Conservation (phyloP, 768 basidiomycete species). For the Mycena amicta region DNA sequence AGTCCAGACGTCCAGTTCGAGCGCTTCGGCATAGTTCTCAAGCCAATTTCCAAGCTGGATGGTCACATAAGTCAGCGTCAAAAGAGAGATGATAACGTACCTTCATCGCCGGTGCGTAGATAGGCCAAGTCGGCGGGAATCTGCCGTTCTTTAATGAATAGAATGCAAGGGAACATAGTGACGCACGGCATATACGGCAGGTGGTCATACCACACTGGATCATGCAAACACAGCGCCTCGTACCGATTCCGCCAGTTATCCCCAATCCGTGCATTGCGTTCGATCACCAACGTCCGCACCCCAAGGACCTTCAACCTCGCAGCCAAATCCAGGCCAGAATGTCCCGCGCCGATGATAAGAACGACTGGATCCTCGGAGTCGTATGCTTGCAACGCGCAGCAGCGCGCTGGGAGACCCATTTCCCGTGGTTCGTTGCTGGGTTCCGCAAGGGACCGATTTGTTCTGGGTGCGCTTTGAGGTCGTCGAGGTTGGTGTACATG, state of each 20-base stretch:
- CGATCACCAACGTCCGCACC: constrained; percentile 53
- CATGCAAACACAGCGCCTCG: constrained; percentile 57
- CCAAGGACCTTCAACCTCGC: constrained; percentile 57
- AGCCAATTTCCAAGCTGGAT: constrained; percentile 67
- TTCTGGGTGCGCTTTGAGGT: constrained; percentile 47
- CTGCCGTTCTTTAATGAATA: constrained; percentile 26
- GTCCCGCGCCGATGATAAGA: constrained; percentile 58
- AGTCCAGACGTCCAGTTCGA: constrained; percentile 69
- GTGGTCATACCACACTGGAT: constrained; percentile 56
- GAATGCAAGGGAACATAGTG: not conserved
- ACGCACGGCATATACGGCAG: constrained; percentile 57
- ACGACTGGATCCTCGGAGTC: constrained; percentile 52
- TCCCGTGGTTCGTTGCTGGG: constrained; percentile 45
- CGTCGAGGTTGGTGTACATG: constrained; percentile 53
- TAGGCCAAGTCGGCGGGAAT: constrained; percentile 62
- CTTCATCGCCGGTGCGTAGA: constrained; percentile 53
- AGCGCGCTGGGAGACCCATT: constrained; percentile 48
- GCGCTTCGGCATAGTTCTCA: constrained; percentile 58
- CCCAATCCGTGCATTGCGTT: constrained; percentile 52
- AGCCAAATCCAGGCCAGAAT: constrained; percentile 57
- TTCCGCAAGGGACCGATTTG: constrained; percentile 43
- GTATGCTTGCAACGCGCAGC: constrained; percentile 44
- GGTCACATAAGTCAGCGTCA: no score
- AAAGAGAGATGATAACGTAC: no score
- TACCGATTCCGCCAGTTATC: constrained; percentile 66